Base-by-base conservation (phyloP, 1,284 basidiomycete species). In the Cutaneotrichosporon curvatum region DNA sequence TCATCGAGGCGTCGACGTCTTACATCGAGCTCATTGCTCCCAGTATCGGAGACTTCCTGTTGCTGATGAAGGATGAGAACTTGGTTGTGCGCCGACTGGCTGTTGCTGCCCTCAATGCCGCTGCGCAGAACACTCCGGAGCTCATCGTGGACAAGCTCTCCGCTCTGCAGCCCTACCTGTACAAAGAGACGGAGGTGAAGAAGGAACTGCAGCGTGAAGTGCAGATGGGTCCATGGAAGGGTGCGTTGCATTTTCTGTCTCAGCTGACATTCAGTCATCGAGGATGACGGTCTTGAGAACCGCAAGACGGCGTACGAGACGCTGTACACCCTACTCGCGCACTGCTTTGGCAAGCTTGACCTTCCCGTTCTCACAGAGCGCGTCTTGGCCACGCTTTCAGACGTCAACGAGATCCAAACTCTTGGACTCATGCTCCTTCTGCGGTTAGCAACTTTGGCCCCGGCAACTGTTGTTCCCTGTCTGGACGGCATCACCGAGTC, bases 161-260 rank as follows among this genome's bases (percentile, higher is more conserved):
- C 1, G 68, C 77, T 0, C 76, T 98, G 2, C 75, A 97, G 37
- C 90, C 91, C 0, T 79, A 78, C 48, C 75, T 99, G 16, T 96
- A 96, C 73, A 76, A 79, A 40, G 88, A 94, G 73, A 94, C 90
- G 0, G 70, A 78, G 28, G 73, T 91, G 61, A 87, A 89, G 59
- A 78, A 81, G 14, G 82, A 85, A 31, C 80, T 96, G 45, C 84
- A 96, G 60, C 81, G 88, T 25, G 87, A 85, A 6, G 91, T 98
- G 8, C 84, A 88, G 63, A 97, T 98, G 95, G 95, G 95, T 14
- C 95, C 95, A 1, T 99, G 91, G 84, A 91, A 86, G 44, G 89
- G 78, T 66, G 68, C 74, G 69, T 64, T 48, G 9, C 3, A 19
- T 8, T 16, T 23, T 31, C 25, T 34, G 30, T 2, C n/a, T 21